These are phyloP conservation scores for Vigna hirtella DNA, from an alignment of 306 rosid genomes.

Conservation along the genomic window DNA sequence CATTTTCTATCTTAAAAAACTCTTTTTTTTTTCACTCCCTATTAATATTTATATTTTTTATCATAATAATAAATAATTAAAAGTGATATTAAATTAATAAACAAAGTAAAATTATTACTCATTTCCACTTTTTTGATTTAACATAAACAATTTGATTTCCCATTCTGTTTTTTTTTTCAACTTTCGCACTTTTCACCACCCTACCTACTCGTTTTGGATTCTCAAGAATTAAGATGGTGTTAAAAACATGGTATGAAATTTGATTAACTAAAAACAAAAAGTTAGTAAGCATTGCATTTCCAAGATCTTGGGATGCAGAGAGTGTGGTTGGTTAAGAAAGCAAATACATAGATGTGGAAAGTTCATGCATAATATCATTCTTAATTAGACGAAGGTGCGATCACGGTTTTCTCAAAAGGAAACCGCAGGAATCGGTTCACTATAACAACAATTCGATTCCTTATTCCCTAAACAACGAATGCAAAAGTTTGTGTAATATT, in stretches of 20 bases:
- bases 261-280: neutral
- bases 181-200: too few species aligned
- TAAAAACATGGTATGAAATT: neutral
- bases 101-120: too few species aligned
- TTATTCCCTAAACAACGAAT: neutral
- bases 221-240: neutral
- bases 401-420: neutral
- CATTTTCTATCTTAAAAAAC: too few species aligned
- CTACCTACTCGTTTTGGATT: neutral
- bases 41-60: too few species aligned
- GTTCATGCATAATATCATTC: neutral
- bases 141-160: too few species aligned
- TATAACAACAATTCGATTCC: slow-evolving; percentile 4
- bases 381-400: neutral
- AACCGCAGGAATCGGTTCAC: neutral
- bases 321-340: neutral
- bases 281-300: neutral
- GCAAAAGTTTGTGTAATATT: neutral
- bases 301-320: neutral
- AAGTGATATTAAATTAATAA: too few species aligned
- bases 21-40: too few species aligned
- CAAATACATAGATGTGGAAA: neutral
- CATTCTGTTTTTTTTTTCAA: too few species aligned
- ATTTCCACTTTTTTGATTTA: too few species aligned
- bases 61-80: too few species aligned